Percentiles rank a stretch among this genome's conserved stretches.
These are phyloP conservation scores for Drosera spatulata DNA, from an alignment of 179 eudicot genomes.

Conservation along the genomic window DNA sequence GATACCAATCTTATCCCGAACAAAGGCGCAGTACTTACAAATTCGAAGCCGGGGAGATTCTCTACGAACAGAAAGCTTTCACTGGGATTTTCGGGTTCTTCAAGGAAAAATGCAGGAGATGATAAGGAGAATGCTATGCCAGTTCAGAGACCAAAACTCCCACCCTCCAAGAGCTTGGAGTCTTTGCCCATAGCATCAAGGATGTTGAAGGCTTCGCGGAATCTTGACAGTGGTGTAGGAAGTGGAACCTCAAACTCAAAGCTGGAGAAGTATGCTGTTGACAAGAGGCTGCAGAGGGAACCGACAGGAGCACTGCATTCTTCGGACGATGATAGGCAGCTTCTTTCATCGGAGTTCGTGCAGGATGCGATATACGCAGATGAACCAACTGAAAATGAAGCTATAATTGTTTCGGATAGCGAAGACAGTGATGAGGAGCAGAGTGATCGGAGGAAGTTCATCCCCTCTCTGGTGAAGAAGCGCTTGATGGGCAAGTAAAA, in stretches of 20 bases:
- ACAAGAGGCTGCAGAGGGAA: conserved; percentile 2
- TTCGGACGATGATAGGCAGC: conserved; percentile 7
- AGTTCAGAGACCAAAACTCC: conserved; percentile 1
- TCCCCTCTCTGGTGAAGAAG: conserved; percentile 4
- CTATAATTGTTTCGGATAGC: conserved; percentile 39
- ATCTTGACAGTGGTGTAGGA: neutral
- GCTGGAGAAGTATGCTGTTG: neutral
- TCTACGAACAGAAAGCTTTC: conserved; percentile 14
- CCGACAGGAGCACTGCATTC: conserved; percentile 1
- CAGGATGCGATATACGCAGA: conserved; percentile 4
- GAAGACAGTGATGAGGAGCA: conserved; percentile 47
- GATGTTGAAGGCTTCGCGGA: conserved; percentile 3
- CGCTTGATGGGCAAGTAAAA: neutral
- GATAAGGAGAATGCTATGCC: conserved; percentile 18
- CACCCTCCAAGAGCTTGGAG: conserved; percentile 1
- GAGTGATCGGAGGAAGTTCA: conserved; percentile 5
- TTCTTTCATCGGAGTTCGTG: neutral
- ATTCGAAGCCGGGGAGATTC: conserved; percentile 12
- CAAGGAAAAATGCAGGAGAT: conserved; percentile 7
- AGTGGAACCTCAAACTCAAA: neutral
- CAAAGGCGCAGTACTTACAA: neutral
- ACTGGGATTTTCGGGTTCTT: conserved; percentile 6
- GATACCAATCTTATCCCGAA: conserved; percentile 1
- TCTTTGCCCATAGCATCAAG: neutral
- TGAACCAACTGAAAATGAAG: conserved; percentile 13